Evolutionary conservation across 2,329 filamentous ascomycete genomes (phyloP).

Genomic region (Botrytis byssoidea): DNA sequence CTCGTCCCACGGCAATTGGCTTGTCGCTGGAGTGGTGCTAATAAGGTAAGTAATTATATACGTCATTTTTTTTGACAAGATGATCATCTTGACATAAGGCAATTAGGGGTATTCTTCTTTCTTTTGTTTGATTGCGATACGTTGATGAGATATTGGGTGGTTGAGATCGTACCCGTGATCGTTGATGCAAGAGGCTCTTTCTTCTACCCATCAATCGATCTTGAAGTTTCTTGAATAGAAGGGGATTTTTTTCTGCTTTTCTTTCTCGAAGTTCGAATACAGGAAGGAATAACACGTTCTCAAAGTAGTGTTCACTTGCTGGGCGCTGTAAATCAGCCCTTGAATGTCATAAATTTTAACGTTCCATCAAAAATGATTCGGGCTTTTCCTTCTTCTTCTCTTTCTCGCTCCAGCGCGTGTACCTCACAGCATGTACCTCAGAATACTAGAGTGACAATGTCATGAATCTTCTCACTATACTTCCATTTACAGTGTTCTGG

Average conservation of each 20-base stretch:
- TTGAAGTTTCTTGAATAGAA: neutral
- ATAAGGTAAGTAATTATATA: neutral
- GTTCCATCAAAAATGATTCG: neutral
- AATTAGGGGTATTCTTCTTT: neutral
- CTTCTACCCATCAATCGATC: neutral
- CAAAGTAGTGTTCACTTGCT: neutral
- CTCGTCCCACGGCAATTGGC: neutral
- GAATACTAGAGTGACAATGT: neutral
- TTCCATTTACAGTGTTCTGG: neutral
- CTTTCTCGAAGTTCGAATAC: no score
- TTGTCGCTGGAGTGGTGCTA: neutral
- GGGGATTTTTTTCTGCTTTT: neutral
- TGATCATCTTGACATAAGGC: neutral
- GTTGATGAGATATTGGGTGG: neutral
- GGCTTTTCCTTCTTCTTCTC: neutral
- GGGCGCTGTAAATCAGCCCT: neutral
- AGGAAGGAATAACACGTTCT: neutral
- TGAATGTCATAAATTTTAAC: neutral
- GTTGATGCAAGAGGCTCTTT: neutral
- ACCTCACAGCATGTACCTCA: neutral
- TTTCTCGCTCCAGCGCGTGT: no score
- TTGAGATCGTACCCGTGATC: neutral
- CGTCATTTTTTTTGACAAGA: neutral
- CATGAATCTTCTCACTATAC: neutral
- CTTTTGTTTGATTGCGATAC: neutral